phyloP scores from a whole-genome alignment of 305 asterid species.

The Rubia balearica region DNA sequence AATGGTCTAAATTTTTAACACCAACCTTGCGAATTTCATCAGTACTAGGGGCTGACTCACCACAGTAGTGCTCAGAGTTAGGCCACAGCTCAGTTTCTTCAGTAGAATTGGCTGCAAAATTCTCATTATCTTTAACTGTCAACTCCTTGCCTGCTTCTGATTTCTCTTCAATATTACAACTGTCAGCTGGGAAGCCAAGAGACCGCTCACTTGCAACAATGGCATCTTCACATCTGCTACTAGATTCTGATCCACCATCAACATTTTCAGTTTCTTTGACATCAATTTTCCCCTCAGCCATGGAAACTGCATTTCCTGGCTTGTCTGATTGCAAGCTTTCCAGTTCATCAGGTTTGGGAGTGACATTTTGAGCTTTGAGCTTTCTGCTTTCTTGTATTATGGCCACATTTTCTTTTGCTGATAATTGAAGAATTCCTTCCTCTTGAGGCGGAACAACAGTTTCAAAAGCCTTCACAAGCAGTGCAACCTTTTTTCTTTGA shows the following conservation, averaged over 20 bases:
- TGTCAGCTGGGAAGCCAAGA: background rate
- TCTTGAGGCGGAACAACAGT: conserved; percentile 68
- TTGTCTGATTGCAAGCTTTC: conserved; percentile 1
- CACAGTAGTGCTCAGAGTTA: conserved; percentile 1
- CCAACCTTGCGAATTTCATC: conserved; percentile 16
- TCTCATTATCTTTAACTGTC: conserved; percentile 3
- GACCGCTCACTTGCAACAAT: conserved; percentile 4
- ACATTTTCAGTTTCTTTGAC: conserved; percentile 5
- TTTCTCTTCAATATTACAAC: background rate
- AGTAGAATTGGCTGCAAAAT: background rate
- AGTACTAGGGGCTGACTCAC: background rate
- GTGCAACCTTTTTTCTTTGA: conserved; percentile 71
- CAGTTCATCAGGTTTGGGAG: background rate
- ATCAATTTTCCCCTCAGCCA: conserved; percentile 11
- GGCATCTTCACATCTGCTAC: background rate
- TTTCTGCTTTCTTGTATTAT: conserved; percentile 13
- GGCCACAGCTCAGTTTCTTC: background rate
- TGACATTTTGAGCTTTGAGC: background rate
- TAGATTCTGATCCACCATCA: conserved; percentile 2
- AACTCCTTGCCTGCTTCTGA: background rate
- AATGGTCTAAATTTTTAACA: conserved; percentile 14
- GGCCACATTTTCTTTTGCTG: conserved; percentile 18
- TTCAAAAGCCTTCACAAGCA: conserved; percentile 88
- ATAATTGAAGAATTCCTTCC: conserved; percentile 28
- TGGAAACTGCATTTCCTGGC: background rate